Evolutionary conservation across 257 asterid species (phyloP).

Genomic region (Plectranthus barbatus): DNA sequence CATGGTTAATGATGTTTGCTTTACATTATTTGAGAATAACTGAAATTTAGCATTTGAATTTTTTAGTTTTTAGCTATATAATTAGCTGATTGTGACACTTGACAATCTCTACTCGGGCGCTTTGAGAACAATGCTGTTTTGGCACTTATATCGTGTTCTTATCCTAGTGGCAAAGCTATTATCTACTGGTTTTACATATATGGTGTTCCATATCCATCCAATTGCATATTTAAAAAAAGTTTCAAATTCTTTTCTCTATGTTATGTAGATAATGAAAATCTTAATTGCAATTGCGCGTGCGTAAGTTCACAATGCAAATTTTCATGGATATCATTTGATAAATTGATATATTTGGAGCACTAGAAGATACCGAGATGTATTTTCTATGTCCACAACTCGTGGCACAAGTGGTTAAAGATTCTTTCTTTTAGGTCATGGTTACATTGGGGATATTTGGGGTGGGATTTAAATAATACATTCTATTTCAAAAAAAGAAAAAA

Average conservation of each 20-base stretch:
- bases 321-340: neutral
- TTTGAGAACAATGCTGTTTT: neutral
- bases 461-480: too few species aligned
- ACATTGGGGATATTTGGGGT: too few species aligned
- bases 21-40: neutral
- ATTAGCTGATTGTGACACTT: slow-evolving; percentile 9
- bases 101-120: neutral
- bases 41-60: neutral
- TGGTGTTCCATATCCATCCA: neutral
- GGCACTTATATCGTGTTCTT: neutral
- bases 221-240: neutral
- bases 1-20: neutral
- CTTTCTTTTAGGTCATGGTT: too few species aligned
- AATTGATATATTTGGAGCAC: neutral
- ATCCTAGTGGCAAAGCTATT: neutral
- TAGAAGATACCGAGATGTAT: neutral
- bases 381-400: too few species aligned
- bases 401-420: too few species aligned
- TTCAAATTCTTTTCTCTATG: neutral
- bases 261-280: neutral
- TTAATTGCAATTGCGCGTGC: neutral
- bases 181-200: neutral
- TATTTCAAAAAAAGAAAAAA: too few species aligned
- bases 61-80: neutral
- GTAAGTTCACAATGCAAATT: neutral